Evolutionary conservation across 768 basidiomycete genomes (phyloP).

Genomic region (Cystofilobasidium macerans): DNA sequence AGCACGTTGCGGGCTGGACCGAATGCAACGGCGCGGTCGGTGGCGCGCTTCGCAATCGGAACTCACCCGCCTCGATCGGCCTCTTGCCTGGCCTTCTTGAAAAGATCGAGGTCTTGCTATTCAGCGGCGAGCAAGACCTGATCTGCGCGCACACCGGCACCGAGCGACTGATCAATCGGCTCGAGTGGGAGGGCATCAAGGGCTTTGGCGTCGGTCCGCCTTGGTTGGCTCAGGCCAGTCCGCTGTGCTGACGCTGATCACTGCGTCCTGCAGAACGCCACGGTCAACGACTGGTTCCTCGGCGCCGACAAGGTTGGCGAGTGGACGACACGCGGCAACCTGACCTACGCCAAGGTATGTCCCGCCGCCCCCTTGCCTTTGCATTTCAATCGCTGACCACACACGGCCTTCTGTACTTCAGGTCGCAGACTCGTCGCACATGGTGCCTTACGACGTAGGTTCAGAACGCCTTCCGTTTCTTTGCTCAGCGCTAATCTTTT

Average conservation of each 20-base stretch:
- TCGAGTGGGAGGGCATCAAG: slow-evolving; percentile 74
- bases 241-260: neutral
- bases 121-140: slow-evolving; percentile 87
- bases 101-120: slow-evolving; percentile 73
- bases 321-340: slow-evolving; percentile 77
- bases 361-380: neutral
- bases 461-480: too few relatives aligned
- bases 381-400: neutral
- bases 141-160: slow-evolving; percentile 94
- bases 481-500: too few relatives aligned
- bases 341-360: slow-evolving; percentile 81
- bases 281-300: slow-evolving; percentile 45
- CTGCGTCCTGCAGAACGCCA: slow-evolving; percentile 30
- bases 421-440: slow-evolving; percentile 90
- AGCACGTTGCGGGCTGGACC: slow-evolving; percentile 67
- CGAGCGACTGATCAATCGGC: slow-evolving; percentile 66
- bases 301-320: slow-evolving; percentile 68
- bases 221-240: too few relatives aligned
- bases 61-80: slow-evolving; percentile 58
- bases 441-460: slow-evolving; percentile 70
- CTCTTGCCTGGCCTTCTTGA: slow-evolving; percentile 69
- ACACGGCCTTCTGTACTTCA: slow-evolving; percentile 34
- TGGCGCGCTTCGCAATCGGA: slow-evolving; percentile 47
- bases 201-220: slow-evolving; percentile 89
- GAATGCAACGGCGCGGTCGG: slow-evolving; percentile 71